phyloP scores from a whole-genome alignment of 441 rosid species.

The Codiaeum variegatum region DNA sequence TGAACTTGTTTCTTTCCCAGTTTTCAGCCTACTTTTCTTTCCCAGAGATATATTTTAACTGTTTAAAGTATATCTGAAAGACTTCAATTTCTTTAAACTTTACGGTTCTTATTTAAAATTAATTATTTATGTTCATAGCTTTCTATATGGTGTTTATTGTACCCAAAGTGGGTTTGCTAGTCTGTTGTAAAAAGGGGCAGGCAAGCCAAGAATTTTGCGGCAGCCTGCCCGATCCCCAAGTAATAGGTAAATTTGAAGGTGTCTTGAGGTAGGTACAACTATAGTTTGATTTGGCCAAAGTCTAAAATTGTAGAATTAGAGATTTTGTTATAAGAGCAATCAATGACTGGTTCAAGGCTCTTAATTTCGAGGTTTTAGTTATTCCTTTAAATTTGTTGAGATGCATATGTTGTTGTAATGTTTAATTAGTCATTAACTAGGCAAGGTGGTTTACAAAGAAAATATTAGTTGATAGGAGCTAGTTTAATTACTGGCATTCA shows the following conservation, averaged over 20 bases:
- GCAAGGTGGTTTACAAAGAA: too few relatives aligned
- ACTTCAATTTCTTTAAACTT: too few relatives aligned
- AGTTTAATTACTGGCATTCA: too few relatives aligned
- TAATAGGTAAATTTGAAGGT: background rate
- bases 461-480: too few relatives aligned
- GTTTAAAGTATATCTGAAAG: too few relatives aligned
- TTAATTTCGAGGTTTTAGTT: background rate
- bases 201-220: constrained; percentile 10
- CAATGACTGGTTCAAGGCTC: background rate
- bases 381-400: constrained; percentile 4
- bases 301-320: constrained; percentile 6
- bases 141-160: constrained; percentile 12
- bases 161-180: constrained; percentile 3
- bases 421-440: background rate
- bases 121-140: constrained; percentile 20
- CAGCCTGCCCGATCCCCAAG: background rate
- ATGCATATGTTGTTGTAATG: background rate
- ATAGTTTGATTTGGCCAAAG: background rate
- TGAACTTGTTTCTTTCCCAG: too few relatives aligned
- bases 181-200: constrained; percentile 6
- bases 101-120: too few relatives aligned
- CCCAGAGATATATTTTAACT: too few relatives aligned
- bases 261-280: constrained; percentile 16
- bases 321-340: background rate
- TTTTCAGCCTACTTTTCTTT: too few relatives aligned